These are phyloP conservation scores for Cercospora zeae-maydis DNA, from an alignment of 2,329 filamentous ascomycete species.

Conservation along the genomic window DNA sequence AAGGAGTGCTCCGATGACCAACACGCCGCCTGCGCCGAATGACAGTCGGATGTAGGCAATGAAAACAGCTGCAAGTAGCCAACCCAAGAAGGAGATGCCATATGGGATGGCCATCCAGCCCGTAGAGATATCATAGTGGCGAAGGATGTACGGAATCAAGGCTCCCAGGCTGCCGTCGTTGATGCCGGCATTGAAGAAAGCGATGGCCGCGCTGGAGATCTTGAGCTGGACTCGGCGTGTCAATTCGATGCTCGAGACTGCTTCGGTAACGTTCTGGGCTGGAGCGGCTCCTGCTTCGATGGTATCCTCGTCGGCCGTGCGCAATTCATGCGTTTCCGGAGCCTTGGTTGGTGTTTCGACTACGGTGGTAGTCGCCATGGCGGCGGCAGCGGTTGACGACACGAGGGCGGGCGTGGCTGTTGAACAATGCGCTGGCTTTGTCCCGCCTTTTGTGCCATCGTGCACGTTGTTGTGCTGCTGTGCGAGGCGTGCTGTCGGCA, in stretches of 20 bases:
- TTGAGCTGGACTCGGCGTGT: slow-evolving; percentile 40
- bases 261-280: not conserved
- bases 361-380: not conserved
- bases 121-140: slow-evolving; percentile 54
- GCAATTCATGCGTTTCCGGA: not conserved
- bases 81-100: not conserved
- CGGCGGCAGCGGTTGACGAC: not conserved
- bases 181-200: slow-evolving; percentile 63
- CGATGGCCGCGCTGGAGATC: slow-evolving; percentile 55
- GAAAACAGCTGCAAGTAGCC: not conserved
- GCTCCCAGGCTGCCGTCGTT: slow-evolving; percentile 64
- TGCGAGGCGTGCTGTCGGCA: not conserved
- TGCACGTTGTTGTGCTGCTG: not conserved
- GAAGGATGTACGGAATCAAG: slow-evolving; percentile 60
- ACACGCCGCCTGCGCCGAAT: not conserved
- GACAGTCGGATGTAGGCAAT: not conserved
- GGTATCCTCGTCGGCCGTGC: not conserved
- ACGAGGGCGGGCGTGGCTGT: not conserved
- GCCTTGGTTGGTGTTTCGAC: not conserved
- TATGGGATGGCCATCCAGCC: slow-evolving; percentile 39
- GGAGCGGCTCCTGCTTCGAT: not conserved
- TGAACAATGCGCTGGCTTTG: slow-evolving; percentile 2
- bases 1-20: not conserved
- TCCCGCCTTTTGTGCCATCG: not conserved
- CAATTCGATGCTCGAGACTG: not conserved